phyloP scores from a whole-genome alignment of 768 basidiomycete genomes.

The Pulveroboletus ravenelii region DNA sequence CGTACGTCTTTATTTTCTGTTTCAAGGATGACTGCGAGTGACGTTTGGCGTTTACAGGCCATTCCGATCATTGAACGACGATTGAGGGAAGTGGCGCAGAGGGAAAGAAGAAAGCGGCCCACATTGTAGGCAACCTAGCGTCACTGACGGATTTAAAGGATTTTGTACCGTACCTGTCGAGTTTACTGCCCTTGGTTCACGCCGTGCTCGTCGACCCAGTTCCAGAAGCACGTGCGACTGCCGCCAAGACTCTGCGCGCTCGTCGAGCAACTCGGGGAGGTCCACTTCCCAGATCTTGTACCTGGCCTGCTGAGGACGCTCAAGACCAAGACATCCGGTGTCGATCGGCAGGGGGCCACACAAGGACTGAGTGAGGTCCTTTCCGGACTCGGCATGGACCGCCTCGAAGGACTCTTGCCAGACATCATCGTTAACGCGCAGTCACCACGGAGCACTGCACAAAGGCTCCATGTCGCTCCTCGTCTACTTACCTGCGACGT shows the following conservation, averaged over 20 bases:
- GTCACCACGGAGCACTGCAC: conserved; percentile 84
- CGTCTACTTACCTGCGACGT: conserved; percentile 92
- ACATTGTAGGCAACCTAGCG: conserved; percentile 96
- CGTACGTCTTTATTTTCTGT: conserved; percentile 36
- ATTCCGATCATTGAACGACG: conserved; percentile 95
- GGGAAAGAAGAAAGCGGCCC: conserved; percentile 91
- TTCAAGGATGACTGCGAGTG: background rate
- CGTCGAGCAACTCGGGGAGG: conserved; percentile 93
- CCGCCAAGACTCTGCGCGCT: conserved; percentile 94
- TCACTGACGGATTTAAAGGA: conserved; percentile 86
- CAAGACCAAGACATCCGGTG: conserved; percentile 89
- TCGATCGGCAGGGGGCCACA: conserved; percentile 96
- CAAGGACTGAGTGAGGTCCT: conserved; percentile 96
- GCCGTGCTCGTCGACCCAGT: conserved; percentile 93
- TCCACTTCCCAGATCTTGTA: conserved; percentile 93
- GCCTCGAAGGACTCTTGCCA: conserved; percentile 88
- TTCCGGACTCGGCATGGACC: conserved; percentile 95
- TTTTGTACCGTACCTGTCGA: conserved; percentile 90
- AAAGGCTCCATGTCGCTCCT: conserved; percentile 99
- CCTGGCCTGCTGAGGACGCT: conserved; percentile 83
- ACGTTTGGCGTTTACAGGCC: conserved; percentile 45
- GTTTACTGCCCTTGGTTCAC: conserved; percentile 86
- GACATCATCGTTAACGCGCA: conserved; percentile 91
- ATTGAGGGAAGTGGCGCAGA: conserved; percentile 87
- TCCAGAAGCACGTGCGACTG: conserved; percentile 94